These are phyloP conservation scores for Candida golubevii DNA, from an alignment of 805 yeast genomes.

Conservation along the genomic window DNA sequence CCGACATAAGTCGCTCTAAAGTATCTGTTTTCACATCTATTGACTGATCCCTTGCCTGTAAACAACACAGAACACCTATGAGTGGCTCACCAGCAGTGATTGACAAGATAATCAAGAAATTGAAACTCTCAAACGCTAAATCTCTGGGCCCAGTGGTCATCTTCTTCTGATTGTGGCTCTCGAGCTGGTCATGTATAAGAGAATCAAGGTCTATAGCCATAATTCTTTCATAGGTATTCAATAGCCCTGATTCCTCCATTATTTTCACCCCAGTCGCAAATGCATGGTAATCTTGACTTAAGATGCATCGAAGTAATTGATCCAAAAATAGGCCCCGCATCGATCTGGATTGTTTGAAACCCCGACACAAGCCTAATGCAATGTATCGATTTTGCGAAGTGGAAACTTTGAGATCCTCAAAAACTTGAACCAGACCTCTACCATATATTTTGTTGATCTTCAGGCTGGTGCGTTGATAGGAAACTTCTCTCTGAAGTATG, in stretches of 20 bases:
- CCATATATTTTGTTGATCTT: background rate
- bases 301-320: conserved; percentile 2
- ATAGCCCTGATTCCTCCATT: conserved; percentile 2
- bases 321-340: conserved; percentile 6
- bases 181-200: background rate
- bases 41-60: background rate
- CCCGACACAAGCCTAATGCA: conserved; percentile 4
- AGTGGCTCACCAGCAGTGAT: conserved; percentile 11
- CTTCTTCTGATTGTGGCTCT: background rate
- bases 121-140: background rate
- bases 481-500: background rate
- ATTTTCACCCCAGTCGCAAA: conserved; percentile 4
- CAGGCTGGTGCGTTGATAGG: conserved; percentile 1
- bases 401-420: conserved; percentile 5
- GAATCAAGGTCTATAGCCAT: conserved; percentile 5
- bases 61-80: conserved; percentile 11
- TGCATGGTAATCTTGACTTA: background rate
- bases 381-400: background rate
- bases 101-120: conserved; percentile 2
- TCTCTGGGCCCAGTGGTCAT: background rate
- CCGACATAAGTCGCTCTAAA: conserved; percentile 6
- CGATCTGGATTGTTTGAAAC: conserved; percentile 5
- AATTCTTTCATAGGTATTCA: conserved; percentile 4
- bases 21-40: conserved; percentile 5
- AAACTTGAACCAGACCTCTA: background rate